These are phyloP conservation scores for Chenopodium quinoa DNA, from an alignment of 148 eudicot species.

Conservation along the genomic window DNA sequence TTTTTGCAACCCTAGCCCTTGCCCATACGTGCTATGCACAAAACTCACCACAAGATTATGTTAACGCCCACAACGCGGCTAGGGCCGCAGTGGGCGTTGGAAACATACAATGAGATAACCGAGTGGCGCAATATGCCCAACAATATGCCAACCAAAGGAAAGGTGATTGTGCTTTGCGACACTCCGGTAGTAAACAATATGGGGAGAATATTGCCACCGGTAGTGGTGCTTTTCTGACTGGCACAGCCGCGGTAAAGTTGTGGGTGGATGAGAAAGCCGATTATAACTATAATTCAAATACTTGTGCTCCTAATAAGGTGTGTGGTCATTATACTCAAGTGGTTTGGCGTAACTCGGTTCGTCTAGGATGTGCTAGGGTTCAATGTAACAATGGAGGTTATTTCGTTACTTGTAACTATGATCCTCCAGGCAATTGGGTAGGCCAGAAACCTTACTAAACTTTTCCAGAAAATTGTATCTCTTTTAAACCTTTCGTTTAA, in stretches of 20 bases:
- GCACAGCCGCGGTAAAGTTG: constrained; percentile 19
- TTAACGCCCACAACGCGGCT: constrained; percentile 35
- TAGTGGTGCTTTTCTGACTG: constrained; percentile 11
- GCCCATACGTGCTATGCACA: constrained; percentile 26
- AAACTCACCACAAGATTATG: constrained; percentile 35
- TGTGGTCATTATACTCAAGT: constrained; percentile 54
- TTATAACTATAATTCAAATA: constrained; percentile 31
- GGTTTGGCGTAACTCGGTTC: constrained; percentile 41
- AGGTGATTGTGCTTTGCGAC: constrained; percentile 29
- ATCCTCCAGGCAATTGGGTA: constrained; percentile 35
- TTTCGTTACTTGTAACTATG: constrained; percentile 43
- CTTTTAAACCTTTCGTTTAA: no score
- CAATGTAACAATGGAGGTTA: constrained; percentile 34
- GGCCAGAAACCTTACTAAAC: constrained; percentile 38
- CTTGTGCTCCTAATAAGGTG: constrained; percentile 28
- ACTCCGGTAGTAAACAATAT: constrained; percentile 30
- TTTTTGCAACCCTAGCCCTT: constrained; percentile 2
- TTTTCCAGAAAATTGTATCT: background rate
- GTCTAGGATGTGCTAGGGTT: constrained; percentile 48
- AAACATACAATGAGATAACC: constrained; percentile 22
- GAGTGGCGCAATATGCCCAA: constrained; percentile 35
- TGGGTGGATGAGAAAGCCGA: constrained; percentile 35
- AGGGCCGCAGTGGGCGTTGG: constrained; percentile 36
- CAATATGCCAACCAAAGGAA: constrained; percentile 34
- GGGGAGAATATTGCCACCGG: constrained; percentile 39